Evolutionary conservation across 148 eudicot genomes (phyloP).

Genomic region (Chenopodium quinoa): DNA sequence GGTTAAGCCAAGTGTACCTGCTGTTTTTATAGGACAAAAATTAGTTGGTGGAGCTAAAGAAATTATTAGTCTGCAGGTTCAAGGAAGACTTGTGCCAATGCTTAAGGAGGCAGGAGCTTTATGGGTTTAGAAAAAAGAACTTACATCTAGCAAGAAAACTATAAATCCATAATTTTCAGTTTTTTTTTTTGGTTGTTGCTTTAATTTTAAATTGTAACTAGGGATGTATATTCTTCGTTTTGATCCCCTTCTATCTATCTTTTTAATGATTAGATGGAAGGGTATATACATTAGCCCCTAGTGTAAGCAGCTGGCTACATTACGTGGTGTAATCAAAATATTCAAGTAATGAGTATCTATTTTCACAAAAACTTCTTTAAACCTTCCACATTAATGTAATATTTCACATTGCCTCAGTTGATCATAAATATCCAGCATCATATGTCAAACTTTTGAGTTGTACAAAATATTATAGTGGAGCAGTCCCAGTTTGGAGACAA

Average conservation of each 20-base stretch:
- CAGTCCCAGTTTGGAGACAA: too few relatives aligned
- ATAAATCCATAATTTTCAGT: too few relatives aligned
- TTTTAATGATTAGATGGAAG: slow-evolving; percentile 6
- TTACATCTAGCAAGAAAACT: neutral
- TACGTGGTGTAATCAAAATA: neutral
- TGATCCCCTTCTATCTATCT: neutral
- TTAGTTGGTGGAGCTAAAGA: slow-evolving; percentile 68
- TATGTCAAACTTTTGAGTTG: too few relatives aligned
- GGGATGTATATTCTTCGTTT: neutral
- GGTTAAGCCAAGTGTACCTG: slow-evolving; percentile 47
- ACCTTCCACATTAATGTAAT: too few relatives aligned
- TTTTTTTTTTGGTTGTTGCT: too few relatives aligned
- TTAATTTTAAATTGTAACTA: too few relatives aligned
- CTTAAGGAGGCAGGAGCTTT: slow-evolving; percentile 59
- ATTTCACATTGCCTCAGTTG: too few relatives aligned
- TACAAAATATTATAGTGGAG: too few relatives aligned
- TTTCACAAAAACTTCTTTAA: too few relatives aligned
- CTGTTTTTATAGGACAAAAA: slow-evolving; percentile 58
- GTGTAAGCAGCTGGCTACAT: neutral
- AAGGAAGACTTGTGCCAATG: slow-evolving; percentile 46
- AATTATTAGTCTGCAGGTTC: slow-evolving; percentile 59
- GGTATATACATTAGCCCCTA: slow-evolving; percentile 3
- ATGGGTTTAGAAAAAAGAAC: slow-evolving; percentile 35
- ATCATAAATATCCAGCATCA: too few relatives aligned
- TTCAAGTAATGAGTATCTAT: neutral